Percentiles rank a stretch among this genome's conserved stretches.
phyloP scores from a whole-genome alignment of 164 flowering plant genomes.

The Annona squamosa region DNA sequence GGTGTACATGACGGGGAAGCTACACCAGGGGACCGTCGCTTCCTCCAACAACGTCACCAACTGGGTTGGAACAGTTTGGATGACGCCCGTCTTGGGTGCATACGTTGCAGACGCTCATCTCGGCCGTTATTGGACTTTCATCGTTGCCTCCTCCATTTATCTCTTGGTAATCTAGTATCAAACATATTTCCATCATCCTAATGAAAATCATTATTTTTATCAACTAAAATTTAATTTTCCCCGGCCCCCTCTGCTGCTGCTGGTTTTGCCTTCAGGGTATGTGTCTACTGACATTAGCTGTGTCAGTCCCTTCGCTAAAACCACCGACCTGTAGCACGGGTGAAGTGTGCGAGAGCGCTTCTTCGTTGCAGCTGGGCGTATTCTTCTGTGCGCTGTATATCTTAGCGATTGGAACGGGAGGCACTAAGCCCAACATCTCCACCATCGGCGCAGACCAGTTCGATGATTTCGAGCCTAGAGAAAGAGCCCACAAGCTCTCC shows the following conservation, averaged over 20 bases:
- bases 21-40: slow-evolving; percentile 57
- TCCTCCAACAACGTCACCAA: slow-evolving; percentile 58
- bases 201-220: too few relatives aligned
- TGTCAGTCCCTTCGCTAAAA: slow-evolving; percentile 13
- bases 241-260: too few relatives aligned
- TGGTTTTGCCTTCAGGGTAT: slow-evolving; percentile 18
- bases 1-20: slow-evolving; percentile 37
- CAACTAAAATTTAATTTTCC: too few relatives aligned
- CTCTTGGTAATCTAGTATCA: slow-evolving; percentile 30
- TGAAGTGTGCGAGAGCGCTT: slow-evolving; percentile 10
- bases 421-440: slow-evolving; percentile 29
- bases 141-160: slow-evolving; percentile 42
- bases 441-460: slow-evolving; percentile 25
- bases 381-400: slow-evolving; percentile 21
- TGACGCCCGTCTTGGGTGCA: slow-evolving; percentile 66
- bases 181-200: not conserved
- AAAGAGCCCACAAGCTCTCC: slow-evolving; percentile 20
- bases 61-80: slow-evolving; percentile 61
- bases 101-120: slow-evolving; percentile 60
- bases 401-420: slow-evolving; percentile 24
- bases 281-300: slow-evolving; percentile 20
- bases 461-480: slow-evolving; percentile 24
- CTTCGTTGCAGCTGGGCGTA: slow-evolving; percentile 16
- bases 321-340: slow-evolving; percentile 12
- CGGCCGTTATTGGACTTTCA: slow-evolving; percentile 70